Base-by-base conservation (phyloP, 73 alveolate genomes). In the Blepharisma stoltei region DNA sequence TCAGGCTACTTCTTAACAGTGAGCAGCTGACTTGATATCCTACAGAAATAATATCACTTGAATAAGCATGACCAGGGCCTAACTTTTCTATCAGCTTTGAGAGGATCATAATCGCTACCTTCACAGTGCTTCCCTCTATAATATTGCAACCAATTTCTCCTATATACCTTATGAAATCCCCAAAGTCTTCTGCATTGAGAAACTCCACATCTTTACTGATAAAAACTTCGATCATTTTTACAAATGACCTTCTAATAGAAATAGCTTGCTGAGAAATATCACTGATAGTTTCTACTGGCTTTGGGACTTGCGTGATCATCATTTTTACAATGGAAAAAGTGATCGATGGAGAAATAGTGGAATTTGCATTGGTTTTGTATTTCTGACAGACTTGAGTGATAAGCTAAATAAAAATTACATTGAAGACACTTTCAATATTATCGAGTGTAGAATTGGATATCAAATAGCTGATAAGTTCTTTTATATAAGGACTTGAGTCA, bases 111-210 rank as follows among this genome's bases (percentile, higher is more conserved):
- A 60, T n/a, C 2, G 73, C 73, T 20, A 60, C 46, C 46, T 60
- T 60, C 23, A 38, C 46, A 25, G 37, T 60, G 73, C 37, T 14
- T n/a, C 49, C 14, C 5, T 60, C 73, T 14, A 60, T 60, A 38
- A 60, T 14, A 60, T 60, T 60, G 73, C 73, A 60, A 25, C 48
- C 46, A n/a, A 60, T 60, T 14, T 8, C 45, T 3, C 73, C 73
- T n/a, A 60, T 18, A 60, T 60, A 60, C n/a, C 18, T 25, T 9
- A 25, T 14, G 18, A 60, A 25, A 9, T 25, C 46, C 14, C 14
- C 18, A 25, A 60, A 8, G 18, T 60, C 48, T 9, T n/a, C 49
- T 8, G 23, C 14, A 25, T 18, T 9, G 23, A 60, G 23, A 25
- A 60, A 60, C 45, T 60, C 49, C 14, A 38, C 46, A 38, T 14